Base-by-base conservation (phyloP, 345 rosid genomes). In the Cardamine chenopodiifolia region DNA sequence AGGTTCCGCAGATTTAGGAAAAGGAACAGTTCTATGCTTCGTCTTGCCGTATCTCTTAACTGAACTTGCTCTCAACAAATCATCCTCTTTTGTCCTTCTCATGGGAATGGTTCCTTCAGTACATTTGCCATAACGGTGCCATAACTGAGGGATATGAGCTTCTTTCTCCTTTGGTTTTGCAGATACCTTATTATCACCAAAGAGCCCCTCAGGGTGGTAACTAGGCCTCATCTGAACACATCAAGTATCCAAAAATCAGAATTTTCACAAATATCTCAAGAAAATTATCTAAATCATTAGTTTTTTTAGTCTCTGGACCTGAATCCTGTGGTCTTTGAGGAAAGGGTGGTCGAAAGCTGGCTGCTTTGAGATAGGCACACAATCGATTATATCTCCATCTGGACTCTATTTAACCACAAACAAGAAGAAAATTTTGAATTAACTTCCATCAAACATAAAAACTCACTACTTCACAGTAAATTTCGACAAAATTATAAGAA, bases 331-430 rank as follows among this genome's bases (percentile, higher is more conserved):
- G 78, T 94, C 96, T 79, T 88, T 94, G 64, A 91, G 93, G 82
- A 62, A 91, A 64, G 97, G 97, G 67, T 94, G 98, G 80, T 93
- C 98, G 48, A 93, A 89, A 76, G 98, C 97, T 20, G 98, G 96
- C 80, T 93, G 98, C 71, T 87, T 81, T 75, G 96, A 67, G 56
- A 93, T 86, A 75, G 77, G 91, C 75, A 93, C 88, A 81, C 98
- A 93, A 72, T 93, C 98, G 20, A 93, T 91, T 19, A 74, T 72
- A 76, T 88, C 93, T 47, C 93, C 93, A 81, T 88, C 93, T 32
- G 88, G 85, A 42, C 93, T 88, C 89, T 88, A 86, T 62, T 60
- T 34, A 66, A 73, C 61, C 61, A 12, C 39, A 54, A 70, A 68
- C 25, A 49, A 29, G n/a, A 40, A 23, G 0, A 65, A 74, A 26